Evolutionary conservation across 768 basidiomycete genomes (phyloP), one percentile per base, ranked within the genome.

Genomic region (Collybia sordida): DNA sequence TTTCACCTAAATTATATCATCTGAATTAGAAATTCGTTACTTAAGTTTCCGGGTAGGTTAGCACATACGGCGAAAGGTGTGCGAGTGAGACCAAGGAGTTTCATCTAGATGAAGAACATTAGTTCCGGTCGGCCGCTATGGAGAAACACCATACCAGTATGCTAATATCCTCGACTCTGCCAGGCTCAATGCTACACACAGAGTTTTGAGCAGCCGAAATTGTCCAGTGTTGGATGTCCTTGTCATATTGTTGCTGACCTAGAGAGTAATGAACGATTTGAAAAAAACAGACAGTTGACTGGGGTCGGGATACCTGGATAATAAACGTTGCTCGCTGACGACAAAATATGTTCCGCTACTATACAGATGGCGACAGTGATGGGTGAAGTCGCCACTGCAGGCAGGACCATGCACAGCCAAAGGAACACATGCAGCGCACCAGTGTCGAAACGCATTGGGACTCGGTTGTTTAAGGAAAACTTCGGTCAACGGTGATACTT

Each of bases 141-240:
- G 3, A 6, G 3, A 31, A 2, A 11, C 3, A 17, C 56, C 74
- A 22, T 54, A 84, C 85, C 12, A 80, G 79, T 0, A 55, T 63
- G 1, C 67, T 71, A 24, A 86, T 62, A 49, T 87, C 84, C 5
- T 71, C 67, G 0, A 75, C 65, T 1, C 72, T 79, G 8, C 77
- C 80, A 3, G 83, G 83, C 55, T 84, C 80, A 8, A 86, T 82
- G 8, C 77, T 75, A 58, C 83, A 86, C 2, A 70, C 63, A 0
- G 83, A 58, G 1, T 47, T 1, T 45, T 81, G 72, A 0, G 69
- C 58, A 54, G 78, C 82, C 4, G 81, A 80, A 21, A 61, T 62
- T 0, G 78, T 74, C 78, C 78, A 85, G 50, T 85, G 81, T 2
- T 53, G 42, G 18, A 79, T 71, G 51, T 77, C 81, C 12, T 65